phyloP scores from a whole-genome alignment of 257 asterid species.

The Cynanchum wilfordii region DNA sequence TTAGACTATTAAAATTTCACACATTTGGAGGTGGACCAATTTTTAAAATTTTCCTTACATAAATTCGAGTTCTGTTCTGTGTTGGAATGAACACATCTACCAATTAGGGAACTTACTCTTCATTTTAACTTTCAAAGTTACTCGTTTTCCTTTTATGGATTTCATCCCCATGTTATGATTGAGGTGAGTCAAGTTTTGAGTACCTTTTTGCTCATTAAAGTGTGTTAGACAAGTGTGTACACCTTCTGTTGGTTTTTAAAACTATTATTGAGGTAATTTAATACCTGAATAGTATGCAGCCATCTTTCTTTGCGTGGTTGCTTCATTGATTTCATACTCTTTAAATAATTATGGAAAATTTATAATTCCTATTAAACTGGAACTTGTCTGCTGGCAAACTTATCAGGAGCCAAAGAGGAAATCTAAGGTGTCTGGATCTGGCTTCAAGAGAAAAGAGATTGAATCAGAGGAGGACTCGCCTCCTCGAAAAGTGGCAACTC shows the following conservation, averaged over 20 bases:
- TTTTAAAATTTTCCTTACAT: neutral
- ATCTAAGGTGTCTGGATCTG: constrained; percentile 49
- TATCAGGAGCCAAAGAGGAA: constrained; percentile 72
- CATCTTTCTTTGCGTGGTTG: neutral
- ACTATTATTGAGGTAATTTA: neutral
- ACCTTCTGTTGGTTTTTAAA: neutral
- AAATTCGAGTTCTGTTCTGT: neutral
- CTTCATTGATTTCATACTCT: neutral
- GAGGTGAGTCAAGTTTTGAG: neutral
- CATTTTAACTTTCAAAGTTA: neutral
- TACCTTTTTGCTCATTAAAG: neutral
- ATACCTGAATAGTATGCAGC: neutral
- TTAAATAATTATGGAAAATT: neutral
- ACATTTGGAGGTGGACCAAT: neutral
- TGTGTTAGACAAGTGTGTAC: no score
- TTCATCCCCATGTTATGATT: neutral
- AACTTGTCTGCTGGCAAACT: constrained; percentile 10
- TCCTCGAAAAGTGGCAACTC: constrained; percentile 64
- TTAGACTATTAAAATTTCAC: neutral
- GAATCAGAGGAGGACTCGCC: constrained; percentile 95
- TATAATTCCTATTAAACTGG: neutral
- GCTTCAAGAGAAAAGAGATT: constrained; percentile 65
- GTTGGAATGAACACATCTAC: neutral
- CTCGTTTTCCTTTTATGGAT: neutral
- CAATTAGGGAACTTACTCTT: neutral